phyloP scores from a whole-genome alignment of 768 basidiomycete species.

The Trichaptum fuscoviolaceum region DNA sequence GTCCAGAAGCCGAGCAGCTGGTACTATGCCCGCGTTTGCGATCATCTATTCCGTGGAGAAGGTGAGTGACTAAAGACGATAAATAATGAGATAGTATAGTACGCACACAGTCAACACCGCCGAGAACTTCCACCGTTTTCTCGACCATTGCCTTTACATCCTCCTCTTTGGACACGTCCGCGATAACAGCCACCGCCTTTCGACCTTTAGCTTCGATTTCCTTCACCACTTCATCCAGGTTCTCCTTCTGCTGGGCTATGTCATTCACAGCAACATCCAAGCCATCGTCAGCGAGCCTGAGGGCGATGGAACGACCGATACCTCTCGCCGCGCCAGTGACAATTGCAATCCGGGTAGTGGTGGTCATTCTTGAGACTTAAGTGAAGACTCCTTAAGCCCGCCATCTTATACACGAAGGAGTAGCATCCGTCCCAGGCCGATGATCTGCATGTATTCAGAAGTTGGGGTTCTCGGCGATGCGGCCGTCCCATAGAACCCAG shows the following conservation, averaged over 20 bases:
- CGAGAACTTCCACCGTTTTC: conserved; percentile 25
- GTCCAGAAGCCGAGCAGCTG: conserved; percentile 25
- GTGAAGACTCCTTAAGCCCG: neutral
- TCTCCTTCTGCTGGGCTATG: neutral
- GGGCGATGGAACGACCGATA: conserved; percentile 22
- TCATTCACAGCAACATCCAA: neutral
- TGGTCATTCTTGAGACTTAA: neutral
- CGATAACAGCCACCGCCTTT: conserved; percentile 22
- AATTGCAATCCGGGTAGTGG: conserved; percentile 17
- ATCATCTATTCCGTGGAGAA: too few relatives aligned
- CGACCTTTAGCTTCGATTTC: conserved; percentile 19
- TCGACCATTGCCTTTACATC: conserved; percentile 39
- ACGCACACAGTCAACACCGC: conserved; percentile 36
- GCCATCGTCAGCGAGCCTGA: conserved; percentile 22
- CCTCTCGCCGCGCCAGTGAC: conserved; percentile 24
- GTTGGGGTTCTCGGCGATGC: too few relatives aligned
- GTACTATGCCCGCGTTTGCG: conserved; percentile 24
- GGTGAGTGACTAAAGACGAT: too few relatives aligned
- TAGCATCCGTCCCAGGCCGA: too few relatives aligned
- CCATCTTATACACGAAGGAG: too few relatives aligned
- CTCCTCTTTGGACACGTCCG: conserved; percentile 36
- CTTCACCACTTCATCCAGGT: conserved; percentile 11
- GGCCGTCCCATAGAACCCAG: too few relatives aligned
- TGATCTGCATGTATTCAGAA: too few relatives aligned
- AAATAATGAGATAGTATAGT: too few relatives aligned